Base-by-base conservation (phyloP, 495 filamentous ascomycete genomes). In the Penicillium lividum region DNA sequence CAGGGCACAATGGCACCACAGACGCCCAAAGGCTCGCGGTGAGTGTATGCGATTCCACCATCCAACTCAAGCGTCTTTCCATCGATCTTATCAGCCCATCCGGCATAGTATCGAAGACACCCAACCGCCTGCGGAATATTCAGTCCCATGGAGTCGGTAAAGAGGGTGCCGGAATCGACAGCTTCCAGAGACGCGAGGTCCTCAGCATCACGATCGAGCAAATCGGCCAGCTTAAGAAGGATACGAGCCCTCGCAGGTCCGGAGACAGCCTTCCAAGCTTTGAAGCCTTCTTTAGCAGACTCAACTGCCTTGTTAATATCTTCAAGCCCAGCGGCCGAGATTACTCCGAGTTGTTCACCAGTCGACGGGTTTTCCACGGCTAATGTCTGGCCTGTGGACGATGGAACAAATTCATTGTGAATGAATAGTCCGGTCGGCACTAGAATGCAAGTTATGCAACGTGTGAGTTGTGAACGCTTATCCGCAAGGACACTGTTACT, bases 221-320 rank as follows among this genome's bases (percentile, higher is more conserved):
- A 31, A 34, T 72, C 68, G 10, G 69, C 73, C 7, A 76, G 60
- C 11, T 79, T 80, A 43, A 77, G 74, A 28, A 89, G 58, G 47
- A 76, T 66, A 0, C 61, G 58, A 7, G 62, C 77, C 8, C 83
- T 77, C 33, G 73, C 68, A 33, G 27, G 73, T 59, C 53, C 72
- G 1, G 64, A 70, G 59, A 79, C 79, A 72, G 80, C 22, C 57
- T 68, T 63, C 73, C 73, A 74, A 4, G 56, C 34, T 6, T 54
- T 50, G 28, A 72, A 65, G 2, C 64, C 73, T 0, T 28, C 27
- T 30, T 78, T 79, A 31, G 85, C 81, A 5, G 83, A 82, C 2
- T 73, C 67, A 31, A 82, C 80, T 8, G 86, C 87, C 5, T 79
- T 71, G 28, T 80, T 73, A 10, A 88, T 80, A 46, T 76, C 73